Evolutionary conservation across 2,329 filamentous ascomycete genomes (phyloP), one percentile per base, ranked within the genome.

Genomic region (Paecilomyces niveus): DNA sequence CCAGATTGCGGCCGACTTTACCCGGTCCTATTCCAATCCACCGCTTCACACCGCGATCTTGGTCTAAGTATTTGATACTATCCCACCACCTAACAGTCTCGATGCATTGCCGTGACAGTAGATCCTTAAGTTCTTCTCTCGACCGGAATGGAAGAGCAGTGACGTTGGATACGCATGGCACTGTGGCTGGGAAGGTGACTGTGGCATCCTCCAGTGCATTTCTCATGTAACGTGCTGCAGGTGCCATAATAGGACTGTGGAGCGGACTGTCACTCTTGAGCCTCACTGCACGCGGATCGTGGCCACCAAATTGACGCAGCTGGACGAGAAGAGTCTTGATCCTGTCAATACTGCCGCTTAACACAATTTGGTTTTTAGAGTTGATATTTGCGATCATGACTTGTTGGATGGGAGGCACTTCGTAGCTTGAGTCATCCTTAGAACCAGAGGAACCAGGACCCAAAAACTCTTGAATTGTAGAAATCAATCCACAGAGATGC

Each of bases 41-140:
- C 58, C 92, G 81, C 66, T 87, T 82, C 18, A 96, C 89, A 62
- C 87, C 87, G 68, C 88, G 84, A 67, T 94, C 86, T 70, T 94
- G 87, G 71, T 97, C 90, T 54, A 97, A 78, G 69, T 95, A 96
- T 64, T 85, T 86, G 67, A 97, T 92, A 67, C 90, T 94, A 65
- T 95, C 90, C 87, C 92, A 96, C 93, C 93, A 97, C 59, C 85
- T 82, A 50, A 97, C 91, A 31, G 92, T 97, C 76, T 96, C 91
- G n/a, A 94, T 85, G 61, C 89, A 92, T 68, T 92, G 89, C 54
- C 90, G 78, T 1, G 92, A 87, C 54, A 96, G 78, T 53, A 95
- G 76, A 62, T 95, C 87, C 70, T 90, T 90, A 32, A 97, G 78
- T 62, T 95, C 85, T 49, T 85, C 85, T 65, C 85, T 86, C 63